Conservation (phyloP, 2,329 filamentous ascomycete genomes). For the Lachnum nothofagi region DNA sequence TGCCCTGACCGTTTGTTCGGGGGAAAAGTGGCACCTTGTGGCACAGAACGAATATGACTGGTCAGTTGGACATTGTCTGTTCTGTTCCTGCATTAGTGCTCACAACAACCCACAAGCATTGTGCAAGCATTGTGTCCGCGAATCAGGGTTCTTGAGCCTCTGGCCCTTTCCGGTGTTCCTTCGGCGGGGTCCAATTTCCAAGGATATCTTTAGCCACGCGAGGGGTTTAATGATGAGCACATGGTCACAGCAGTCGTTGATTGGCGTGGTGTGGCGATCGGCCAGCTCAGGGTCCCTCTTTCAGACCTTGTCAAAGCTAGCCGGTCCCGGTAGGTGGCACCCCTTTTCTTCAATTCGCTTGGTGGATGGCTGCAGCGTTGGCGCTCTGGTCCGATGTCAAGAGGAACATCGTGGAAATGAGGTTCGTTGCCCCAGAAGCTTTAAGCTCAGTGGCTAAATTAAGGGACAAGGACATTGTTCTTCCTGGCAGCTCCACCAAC, state of each 20-base stretch:
- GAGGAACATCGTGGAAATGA: conserved; percentile 3
- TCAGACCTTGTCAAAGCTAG: neutral
- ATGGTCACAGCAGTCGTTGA: neutral
- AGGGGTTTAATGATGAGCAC: neutral
- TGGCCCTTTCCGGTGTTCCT: neutral
- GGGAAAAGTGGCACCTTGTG: neutral
- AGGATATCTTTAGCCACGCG: neutral
- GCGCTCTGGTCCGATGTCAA: conserved; percentile 5
- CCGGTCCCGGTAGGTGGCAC: neutral
- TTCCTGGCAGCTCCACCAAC: conserved; percentile 2
- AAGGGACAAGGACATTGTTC: neutral
- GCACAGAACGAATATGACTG: neutral
- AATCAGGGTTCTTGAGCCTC: neutral
- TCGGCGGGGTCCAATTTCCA: neutral
- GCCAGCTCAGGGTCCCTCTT: neutral
- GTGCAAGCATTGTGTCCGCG: neutral
- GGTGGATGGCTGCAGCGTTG: conserved; percentile 9
- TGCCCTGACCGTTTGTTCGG: neutral
- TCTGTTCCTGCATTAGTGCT: conserved; percentile 5
- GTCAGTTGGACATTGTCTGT: neutral
- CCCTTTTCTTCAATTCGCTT: neutral
- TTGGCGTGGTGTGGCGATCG: neutral
- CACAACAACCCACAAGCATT: neutral
- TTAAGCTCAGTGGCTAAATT: conserved; percentile 7
- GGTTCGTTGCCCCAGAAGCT: neutral